Base-by-base conservation (phyloP, 352 stramenopile species). In the Phytophthora fragariae region DNA sequence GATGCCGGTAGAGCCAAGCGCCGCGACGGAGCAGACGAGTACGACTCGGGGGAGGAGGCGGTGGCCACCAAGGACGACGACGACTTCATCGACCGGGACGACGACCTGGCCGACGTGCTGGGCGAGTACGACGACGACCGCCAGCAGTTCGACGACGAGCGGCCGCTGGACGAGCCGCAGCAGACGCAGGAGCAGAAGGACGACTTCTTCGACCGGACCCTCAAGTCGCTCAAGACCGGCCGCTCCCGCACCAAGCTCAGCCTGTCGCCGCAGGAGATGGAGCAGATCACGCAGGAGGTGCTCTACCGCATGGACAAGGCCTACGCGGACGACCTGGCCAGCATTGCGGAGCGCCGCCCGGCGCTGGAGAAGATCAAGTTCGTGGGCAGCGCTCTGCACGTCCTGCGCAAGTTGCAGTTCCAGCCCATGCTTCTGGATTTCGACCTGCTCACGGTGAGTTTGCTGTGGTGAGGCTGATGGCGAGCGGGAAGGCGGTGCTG, bases 281-380 rank as follows among this genome's bases (percentile, higher is more conserved):
- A 97, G 55, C 84, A 92, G 62, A 84, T 97, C 49, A 91, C 86
- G 5, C 90, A 97, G 75, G 90, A 97, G 50, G 85, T 97, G 68
- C 86, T 97, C 44, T 97, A 94, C 70, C 88, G 85, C 55, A 95
- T 97, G 88, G 90, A 97, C 75, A 97, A 97, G 73, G 90, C 90
- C 11, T 86, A 92, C 62, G 80, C 85, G 4, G 90, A 97, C 55
- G 90, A 97, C 68, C 54, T 92, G 2, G 75, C 68, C 9, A 86
- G 80, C 56, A 93, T 95, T n/a, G 80, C 76, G 0, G 73, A 91
- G 53, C 77, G 73, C 47, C 69, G 75, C 1, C 87, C 87, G 1
- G 88, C 90, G n/a, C 79, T 97, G 7, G 87, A 95, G 73, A 91
- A 93, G 70, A 86, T 97, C 79, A 97, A 97, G 75, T 92, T 91